Percentiles rank a stretch among this genome's conserved stretches.
phyloP scores from a whole-genome alignment of 768 basidiomycete genomes.

The Boletales sp. region DNA sequence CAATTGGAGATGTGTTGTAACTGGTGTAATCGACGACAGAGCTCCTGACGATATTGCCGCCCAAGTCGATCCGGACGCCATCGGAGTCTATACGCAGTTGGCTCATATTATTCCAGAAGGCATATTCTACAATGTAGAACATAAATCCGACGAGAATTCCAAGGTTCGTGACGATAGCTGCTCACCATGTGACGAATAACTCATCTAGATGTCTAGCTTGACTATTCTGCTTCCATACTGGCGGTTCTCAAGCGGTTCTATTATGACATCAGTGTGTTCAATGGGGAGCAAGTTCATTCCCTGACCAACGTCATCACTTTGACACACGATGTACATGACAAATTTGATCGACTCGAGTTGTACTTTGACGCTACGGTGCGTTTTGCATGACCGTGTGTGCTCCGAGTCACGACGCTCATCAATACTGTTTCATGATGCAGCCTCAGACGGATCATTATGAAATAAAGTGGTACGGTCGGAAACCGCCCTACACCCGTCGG shows the following conservation, averaged over 20 bases:
- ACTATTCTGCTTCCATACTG: constrained; percentile 1
- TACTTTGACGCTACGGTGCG: too few species aligned
- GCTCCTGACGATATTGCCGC: not conserved
- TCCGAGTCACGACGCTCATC: not conserved
- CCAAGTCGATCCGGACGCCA: not conserved
- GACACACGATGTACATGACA: not conserved
- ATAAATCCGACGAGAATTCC: not conserved
- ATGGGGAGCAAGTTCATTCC: constrained; percentile 7
- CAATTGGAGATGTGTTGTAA: constrained; percentile 32
- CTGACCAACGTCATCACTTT: constrained; percentile 7
- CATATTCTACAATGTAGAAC: not conserved
- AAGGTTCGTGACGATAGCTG: not conserved
- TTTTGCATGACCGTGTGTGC: too few species aligned
- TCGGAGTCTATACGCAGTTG: not conserved
- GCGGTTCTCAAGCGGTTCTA: constrained; percentile 4
- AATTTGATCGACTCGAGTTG: too few species aligned
- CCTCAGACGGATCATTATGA: not conserved
- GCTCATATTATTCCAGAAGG: constrained; percentile 6
- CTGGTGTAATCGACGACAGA: constrained; percentile 21
- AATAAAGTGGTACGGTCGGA: not conserved
- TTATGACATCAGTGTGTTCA: not conserved
- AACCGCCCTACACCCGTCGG: not conserved
- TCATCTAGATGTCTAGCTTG: not conserved
- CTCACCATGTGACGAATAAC: not conserved
- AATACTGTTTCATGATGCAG: not conserved